These are phyloP conservation scores for Lunasporangiospora selenospora DNA, from an alignment of 192 early-diverging fungal genomes.

Conservation along the genomic window DNA sequence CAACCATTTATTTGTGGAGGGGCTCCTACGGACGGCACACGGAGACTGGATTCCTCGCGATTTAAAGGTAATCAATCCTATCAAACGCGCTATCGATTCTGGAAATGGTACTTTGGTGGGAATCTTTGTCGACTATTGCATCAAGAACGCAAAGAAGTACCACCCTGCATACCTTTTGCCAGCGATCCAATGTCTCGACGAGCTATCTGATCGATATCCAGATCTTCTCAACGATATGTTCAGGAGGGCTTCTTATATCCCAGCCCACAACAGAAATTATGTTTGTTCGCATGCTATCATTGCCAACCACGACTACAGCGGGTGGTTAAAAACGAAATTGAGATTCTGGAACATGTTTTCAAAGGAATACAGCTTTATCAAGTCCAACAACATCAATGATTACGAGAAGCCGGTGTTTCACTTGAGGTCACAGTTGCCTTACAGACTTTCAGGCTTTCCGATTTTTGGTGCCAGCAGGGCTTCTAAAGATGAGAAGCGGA, in stretches of 20 bases:
- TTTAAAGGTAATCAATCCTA: slow-evolving; percentile 25
- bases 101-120: slow-evolving; percentile 25
- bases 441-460: slow-evolving; percentile 13
- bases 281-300: slow-evolving; percentile 38
- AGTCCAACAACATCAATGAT: slow-evolving; percentile 41
- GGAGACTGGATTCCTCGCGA: slow-evolving; percentile 49
- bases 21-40: slow-evolving; percentile 18
- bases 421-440: slow-evolving; percentile 38
- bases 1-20: slow-evolving; percentile 39
- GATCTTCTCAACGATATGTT: slow-evolving; percentile 30
- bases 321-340: slow-evolving; percentile 12
- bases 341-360: slow-evolving; percentile 31
- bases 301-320: slow-evolving; percentile 25
- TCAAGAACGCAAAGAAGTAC: slow-evolving; percentile 44
- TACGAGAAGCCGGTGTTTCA: slow-evolving; percentile 34
- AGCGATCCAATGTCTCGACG: slow-evolving; percentile 38
- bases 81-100: slow-evolving; percentile 33
- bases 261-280: slow-evolving; percentile 32
- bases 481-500: slow-evolving; percentile 17
- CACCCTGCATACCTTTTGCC: slow-evolving; percentile 45
- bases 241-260: slow-evolving; percentile 37
- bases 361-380: slow-evolving; percentile 6
- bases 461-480: slow-evolving; percentile 19
- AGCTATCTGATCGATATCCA: slow-evolving; percentile 43
- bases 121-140: slow-evolving; percentile 40